Conservation (phyloP, 805 yeast genomes). For the Metschnikowia proteae region DNA sequence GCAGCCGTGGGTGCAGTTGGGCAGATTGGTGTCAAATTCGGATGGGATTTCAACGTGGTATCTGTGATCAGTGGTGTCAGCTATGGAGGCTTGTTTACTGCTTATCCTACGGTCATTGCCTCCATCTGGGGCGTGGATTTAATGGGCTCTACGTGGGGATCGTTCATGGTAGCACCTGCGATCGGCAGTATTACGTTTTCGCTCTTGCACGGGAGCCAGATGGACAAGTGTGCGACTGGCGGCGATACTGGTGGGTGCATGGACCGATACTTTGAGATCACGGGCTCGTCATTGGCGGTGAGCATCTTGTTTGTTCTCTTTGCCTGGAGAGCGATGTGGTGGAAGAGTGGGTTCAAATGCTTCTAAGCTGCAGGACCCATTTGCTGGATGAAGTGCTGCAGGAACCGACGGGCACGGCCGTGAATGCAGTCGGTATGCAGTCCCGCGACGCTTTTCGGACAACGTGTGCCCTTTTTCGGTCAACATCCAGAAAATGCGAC, state of each 20-base stretch:
- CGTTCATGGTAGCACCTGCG: constrained; percentile 86
- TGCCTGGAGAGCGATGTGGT: constrained; percentile 32
- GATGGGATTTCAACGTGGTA: constrained; percentile 18
- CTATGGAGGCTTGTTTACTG: constrained; percentile 83
- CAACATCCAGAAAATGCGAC: not conserved
- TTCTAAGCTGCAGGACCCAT: constrained; percentile 15
- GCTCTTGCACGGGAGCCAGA: constrained; percentile 60
- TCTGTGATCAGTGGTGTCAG: constrained; percentile 60
- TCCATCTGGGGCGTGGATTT: constrained; percentile 83
- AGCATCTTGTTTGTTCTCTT: constrained; percentile 24
- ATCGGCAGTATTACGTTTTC: constrained; percentile 71
- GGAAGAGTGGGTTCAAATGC: constrained; percentile 24
- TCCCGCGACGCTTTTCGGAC: constrained; percentile 3
- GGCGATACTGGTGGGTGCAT: constrained; percentile 20
- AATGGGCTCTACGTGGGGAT: constrained; percentile 91
- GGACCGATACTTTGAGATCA: constrained; percentile 25
- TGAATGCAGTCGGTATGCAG: not conserved
- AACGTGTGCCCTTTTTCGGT: constrained; percentile 2
- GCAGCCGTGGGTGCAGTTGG: constrained; percentile 31
- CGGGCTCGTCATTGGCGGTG: constrained; percentile 22
- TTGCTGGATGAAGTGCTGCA: not conserved
- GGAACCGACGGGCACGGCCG: constrained; percentile 5
- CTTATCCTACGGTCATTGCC: constrained; percentile 81
- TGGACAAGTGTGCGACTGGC: constrained; percentile 42
- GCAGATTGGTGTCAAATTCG: constrained; percentile 20